phyloP scores from a whole-genome alignment of 495 filamentous ascomycete genomes.

The Hyaloscypha finlandica region DNA sequence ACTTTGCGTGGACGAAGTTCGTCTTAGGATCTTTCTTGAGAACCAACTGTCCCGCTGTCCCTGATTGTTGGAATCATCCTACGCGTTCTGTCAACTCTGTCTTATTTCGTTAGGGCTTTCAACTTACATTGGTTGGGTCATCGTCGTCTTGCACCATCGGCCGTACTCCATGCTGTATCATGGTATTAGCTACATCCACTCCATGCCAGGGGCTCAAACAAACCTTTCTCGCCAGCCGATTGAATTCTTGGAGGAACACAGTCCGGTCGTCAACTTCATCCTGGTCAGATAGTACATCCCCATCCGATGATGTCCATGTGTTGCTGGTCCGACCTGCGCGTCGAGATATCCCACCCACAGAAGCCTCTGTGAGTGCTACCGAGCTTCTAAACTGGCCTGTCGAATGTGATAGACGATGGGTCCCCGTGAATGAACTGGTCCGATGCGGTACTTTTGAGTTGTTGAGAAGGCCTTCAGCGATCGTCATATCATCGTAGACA shows the following conservation, averaged over 20 bases:
- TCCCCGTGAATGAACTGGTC: slow-evolving; percentile 10
- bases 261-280: slow-evolving; percentile 43
- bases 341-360: background rate
- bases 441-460: slow-evolving; percentile 20
- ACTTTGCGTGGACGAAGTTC: slow-evolving; percentile 35
- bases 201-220: background rate
- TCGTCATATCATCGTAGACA: slow-evolving; percentile 25
- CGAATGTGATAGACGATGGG: background rate
- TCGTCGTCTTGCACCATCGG: slow-evolving; percentile 18
- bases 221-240: slow-evolving; percentile 54
- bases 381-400: background rate
- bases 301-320: slow-evolving; percentile 29
- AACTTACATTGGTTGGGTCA: background rate
- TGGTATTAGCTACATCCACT: background rate
- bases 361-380: background rate
- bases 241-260: slow-evolving; percentile 53
- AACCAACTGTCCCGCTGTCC: slow-evolving; percentile 35
- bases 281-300: slow-evolving; percentile 33
- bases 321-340: slow-evolving; percentile 25
- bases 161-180: slow-evolving; percentile 28
- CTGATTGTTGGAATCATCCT: slow-evolving; percentile 14
- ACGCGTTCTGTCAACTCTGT: background rate
- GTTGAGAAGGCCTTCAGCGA: slow-evolving; percentile 23
- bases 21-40: slow-evolving; percentile 35
- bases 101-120: background rate